These are phyloP conservation scores for Plectranthus barbatus DNA, from an alignment of 257 asterid genomes.

Conservation along the genomic window DNA sequence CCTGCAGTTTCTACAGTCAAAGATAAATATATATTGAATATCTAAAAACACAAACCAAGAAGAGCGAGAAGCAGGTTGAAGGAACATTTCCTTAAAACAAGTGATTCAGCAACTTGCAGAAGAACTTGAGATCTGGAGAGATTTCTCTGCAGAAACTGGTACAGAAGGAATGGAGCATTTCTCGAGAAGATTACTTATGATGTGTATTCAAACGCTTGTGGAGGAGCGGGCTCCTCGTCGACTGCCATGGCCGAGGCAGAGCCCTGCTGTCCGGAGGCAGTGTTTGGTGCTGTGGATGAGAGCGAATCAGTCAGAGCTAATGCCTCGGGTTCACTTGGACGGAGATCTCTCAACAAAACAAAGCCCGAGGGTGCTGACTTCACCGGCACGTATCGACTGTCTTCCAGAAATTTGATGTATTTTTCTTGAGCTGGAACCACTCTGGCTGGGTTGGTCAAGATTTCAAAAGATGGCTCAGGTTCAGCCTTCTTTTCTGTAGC, in stretches of 20 bases:
- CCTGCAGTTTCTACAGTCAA: too few relatives aligned
- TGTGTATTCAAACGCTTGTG: constrained; percentile 81
- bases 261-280: constrained; percentile 45
- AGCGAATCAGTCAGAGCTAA: constrained; percentile 75
- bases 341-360: constrained; percentile 72
- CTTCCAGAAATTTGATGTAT: constrained; percentile 63
- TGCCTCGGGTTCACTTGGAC: constrained; percentile 75
- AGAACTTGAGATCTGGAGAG: not conserved
- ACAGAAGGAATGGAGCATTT: not conserved
- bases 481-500: constrained; percentile 59
- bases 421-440: constrained; percentile 90
- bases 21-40: too few relatives aligned
- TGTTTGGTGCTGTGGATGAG: constrained; percentile 54
- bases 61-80: not conserved
- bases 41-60: too few relatives aligned
- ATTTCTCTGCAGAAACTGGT: not conserved
- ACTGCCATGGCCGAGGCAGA: constrained; percentile 78
- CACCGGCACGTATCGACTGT: constrained; percentile 79
- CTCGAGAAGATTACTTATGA: constrained; percentile 19
- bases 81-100: not conserved
- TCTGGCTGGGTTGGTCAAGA: constrained; percentile 89
- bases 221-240: constrained; percentile 92
- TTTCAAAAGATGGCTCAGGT: constrained; percentile 70
- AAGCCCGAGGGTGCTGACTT: constrained; percentile 84
- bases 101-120: not conserved